phyloP scores from a whole-genome alignment of 805 yeast species.

The Saccharomycopsis selenospora region DNA sequence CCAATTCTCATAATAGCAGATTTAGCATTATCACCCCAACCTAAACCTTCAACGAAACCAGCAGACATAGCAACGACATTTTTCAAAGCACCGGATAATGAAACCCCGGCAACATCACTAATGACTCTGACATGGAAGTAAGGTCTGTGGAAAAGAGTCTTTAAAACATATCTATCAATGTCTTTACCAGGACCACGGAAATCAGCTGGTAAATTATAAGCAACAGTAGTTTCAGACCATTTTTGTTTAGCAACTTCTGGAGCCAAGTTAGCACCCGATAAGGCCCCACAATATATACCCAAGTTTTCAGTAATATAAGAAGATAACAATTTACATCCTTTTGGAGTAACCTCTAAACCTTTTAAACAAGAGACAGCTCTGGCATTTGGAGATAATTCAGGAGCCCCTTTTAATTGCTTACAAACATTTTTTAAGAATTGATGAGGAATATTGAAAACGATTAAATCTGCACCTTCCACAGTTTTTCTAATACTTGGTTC shows the following conservation, averaged over 20 bases:
- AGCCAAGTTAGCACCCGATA: slow-evolving; percentile 95
- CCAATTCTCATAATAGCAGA: slow-evolving; percentile 98
- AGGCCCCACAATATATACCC: slow-evolving; percentile 89
- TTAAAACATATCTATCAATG: slow-evolving; percentile 64
- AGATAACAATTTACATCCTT: slow-evolving; percentile 80
- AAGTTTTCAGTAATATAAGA: slow-evolving; percentile 71
- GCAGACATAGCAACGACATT: slow-evolving; percentile 94
- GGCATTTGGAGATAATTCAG: slow-evolving; percentile 52
- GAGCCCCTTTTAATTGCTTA: slow-evolving; percentile 59
- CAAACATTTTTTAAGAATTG: slow-evolving; percentile 82
- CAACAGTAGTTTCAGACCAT: slow-evolving; percentile 98
- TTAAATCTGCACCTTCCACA: slow-evolving; percentile 73
- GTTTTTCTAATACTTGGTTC: slow-evolving; percentile 76
- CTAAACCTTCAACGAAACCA: slow-evolving; percentile 94
- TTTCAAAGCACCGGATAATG: slow-evolving; percentile 94
- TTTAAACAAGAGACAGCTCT: slow-evolving; percentile 94
- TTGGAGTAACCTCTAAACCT: slow-evolving; percentile 82
- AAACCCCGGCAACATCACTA: slow-evolving; percentile 91
- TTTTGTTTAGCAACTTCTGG: slow-evolving; percentile 92
- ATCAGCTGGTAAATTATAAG: slow-evolving; percentile 70
- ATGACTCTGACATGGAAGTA: slow-evolving; percentile 95
- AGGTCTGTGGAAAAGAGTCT: slow-evolving; percentile 89
- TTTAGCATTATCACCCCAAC: slow-evolving; percentile 99
- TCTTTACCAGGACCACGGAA: slow-evolving; percentile 61
- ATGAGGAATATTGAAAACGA: slow-evolving; percentile 94